Evolutionary conservation across 352 stramenopile genomes (phyloP).

Genomic region (Saprolegnia diclina): DNA sequence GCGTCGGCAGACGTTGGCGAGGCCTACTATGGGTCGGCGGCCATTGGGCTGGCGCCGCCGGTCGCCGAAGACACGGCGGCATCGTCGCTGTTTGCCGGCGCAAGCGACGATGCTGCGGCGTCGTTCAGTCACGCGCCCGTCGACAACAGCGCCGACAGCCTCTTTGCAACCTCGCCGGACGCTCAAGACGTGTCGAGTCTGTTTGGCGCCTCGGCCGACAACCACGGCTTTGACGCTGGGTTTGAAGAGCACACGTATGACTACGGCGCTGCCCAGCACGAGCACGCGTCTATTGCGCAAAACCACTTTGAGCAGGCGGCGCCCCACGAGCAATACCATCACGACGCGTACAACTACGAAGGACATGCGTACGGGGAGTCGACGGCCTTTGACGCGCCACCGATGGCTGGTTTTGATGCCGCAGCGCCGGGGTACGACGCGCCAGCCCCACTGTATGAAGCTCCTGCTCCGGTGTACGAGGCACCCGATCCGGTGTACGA

Average conservation of each 20-base stretch:
- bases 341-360: too few relatives aligned
- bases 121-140: background rate
- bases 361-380: too few relatives aligned
- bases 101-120: background rate
- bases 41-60: background rate
- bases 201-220: background rate
- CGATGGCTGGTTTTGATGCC: too few relatives aligned
- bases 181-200: background rate
- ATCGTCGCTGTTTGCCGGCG: background rate
- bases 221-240: background rate
- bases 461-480: too few relatives aligned
- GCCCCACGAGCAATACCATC: too few relatives aligned
- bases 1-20: too few relatives aligned
- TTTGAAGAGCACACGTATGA: background rate
- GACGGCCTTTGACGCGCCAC: too few relatives aligned
- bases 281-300: background rate
- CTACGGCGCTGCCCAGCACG: background rate
- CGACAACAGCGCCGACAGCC: background rate
- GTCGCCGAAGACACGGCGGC: too few relatives aligned
- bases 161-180: background rate
- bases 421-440: too few relatives aligned
- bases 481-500: too few relatives aligned
- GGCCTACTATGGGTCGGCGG: too few relatives aligned
- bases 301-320: background rate
- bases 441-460: too few relatives aligned